Evolutionary conservation across 768 basidiomycete species (phyloP), one percentile per base, ranked within the genome.

Genomic region (Dictyophora rubrovolvata): DNA sequence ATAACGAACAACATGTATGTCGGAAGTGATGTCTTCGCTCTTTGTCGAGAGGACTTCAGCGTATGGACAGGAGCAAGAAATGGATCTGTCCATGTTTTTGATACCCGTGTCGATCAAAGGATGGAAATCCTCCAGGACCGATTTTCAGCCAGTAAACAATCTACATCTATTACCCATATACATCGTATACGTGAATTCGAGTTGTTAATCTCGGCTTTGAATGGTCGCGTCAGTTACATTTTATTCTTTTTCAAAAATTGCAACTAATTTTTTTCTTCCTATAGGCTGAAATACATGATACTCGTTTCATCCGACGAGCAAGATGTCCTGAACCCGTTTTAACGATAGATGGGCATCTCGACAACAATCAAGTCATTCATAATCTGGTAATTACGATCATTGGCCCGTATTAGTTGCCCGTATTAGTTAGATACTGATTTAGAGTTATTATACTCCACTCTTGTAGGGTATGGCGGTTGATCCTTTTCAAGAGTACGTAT

Each of bases 381-480:
- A 75, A 72, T 63, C 69, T 84, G 59, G 86, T 87, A 64, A 62
- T 81, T 71, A 28, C 28, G 1, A 6, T 54, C 23, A 17, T 47
- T 49, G 11, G 50, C 14, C 7, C 48, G 17, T 56, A 18, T 52
- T 62, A 37, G 22, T n/a, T n/a, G 50, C 14, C 7, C 48, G 17
- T 56, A 18, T 52, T 62, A 37, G 22, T 66, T 62, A 11, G n/a
- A n/a, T 21, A 12, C 17, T 28, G 11, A 5, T 42, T 12, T 20
- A 4, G n/a, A 6, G 18, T n/a, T 18, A 21, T 34, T 28, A 47
- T 46, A n/a, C 49, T 21, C 11, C 28, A 36, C 35, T 7, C 51
- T 50, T 23, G 1, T 64, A 89, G 87, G 86, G 86, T 5, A 73
- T 87, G 6, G 72, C 79, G 1, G 65, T 81, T 17, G 86, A 88